Percentiles rank a stretch among this genome's conserved stretches.
phyloP scores from a whole-genome alignment of 768 basidiomycete genomes.

The Mycena metata region DNA sequence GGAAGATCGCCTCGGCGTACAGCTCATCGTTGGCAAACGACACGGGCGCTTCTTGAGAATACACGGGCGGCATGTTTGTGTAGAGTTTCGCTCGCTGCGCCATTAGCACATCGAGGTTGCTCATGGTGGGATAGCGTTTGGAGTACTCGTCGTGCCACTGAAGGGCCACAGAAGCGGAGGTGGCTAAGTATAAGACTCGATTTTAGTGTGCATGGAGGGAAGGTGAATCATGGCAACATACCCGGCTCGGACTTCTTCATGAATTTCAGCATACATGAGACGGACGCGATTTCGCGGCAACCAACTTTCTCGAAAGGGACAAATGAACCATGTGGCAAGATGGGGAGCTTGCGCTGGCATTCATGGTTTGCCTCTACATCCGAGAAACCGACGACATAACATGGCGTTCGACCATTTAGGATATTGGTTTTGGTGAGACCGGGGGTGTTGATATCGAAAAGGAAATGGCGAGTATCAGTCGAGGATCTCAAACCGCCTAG shows the following conservation, averaged over 20 bases:
- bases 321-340: conserved; percentile 9
- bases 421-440: not conserved
- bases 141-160: conserved; percentile 26
- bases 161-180: not conserved
- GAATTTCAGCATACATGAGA: not conserved
- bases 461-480: not conserved
- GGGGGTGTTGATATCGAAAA: conserved; percentile 12
- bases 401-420: conserved; percentile 1
- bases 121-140: conserved; percentile 1
- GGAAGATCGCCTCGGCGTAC: conserved; percentile 2
- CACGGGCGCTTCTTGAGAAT: not conserved
- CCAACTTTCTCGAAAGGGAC: not conserved
- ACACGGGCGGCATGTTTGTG: not conserved
- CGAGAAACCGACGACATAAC: conserved; percentile 27
- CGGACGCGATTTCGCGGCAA: not conserved
- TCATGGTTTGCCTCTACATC: conserved; percentile 2
- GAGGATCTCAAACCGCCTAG: not conserved
- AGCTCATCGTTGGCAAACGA: conserved; percentile 4
- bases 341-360: conserved; percentile 21
- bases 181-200: not conserved
- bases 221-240: no score
- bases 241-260: not conserved
- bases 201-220: no score
- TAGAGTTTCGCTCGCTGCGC: conserved; percentile 16
- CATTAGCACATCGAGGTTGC: conserved; percentile 8